phyloP scores from a whole-genome alignment of 2,329 filamentous ascomycete genomes.

The Colletotrichum echinochloae region DNA sequence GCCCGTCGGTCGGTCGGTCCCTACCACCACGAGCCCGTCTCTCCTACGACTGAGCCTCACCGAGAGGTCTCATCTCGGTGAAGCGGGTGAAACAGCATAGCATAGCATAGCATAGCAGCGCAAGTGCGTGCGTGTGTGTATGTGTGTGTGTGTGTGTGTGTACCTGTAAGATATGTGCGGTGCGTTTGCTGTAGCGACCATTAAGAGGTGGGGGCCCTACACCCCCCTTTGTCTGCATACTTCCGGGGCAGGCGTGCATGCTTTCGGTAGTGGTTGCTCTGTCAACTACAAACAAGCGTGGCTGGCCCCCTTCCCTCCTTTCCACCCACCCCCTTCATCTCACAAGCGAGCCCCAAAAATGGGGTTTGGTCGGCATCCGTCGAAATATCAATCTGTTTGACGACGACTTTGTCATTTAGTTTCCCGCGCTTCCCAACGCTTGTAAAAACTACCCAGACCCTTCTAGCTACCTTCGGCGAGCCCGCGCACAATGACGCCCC shows the following conservation, averaged over 20 bases:
- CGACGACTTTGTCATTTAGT: conserved; percentile 26
- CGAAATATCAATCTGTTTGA: conserved; percentile 35
- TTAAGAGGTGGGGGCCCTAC: conserved; percentile 3
- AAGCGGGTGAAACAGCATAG: conserved; percentile 24
- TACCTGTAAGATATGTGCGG: conserved; percentile 13
- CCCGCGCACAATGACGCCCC: conserved; percentile 52
- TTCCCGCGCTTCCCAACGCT: conserved; percentile 16
- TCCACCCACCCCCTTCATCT: conserved; percentile 38
- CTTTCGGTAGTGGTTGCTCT: conserved; percentile 36
- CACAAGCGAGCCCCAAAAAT: conserved; percentile 40
- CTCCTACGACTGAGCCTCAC: conserved; percentile 5
- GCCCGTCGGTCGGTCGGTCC: neutral
- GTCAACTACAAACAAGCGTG: conserved; percentile 40
- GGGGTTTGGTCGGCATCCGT: conserved; percentile 29
- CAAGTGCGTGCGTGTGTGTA: neutral
- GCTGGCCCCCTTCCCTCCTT: conserved; percentile 31
- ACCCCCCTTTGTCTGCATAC: conserved; percentile 39
- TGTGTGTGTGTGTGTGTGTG: too few relatives aligned
- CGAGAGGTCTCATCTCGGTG: conserved; percentile 1
- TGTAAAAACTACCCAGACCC: conserved; percentile 3
- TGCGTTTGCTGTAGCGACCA: conserved; percentile 38
- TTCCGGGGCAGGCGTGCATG: neutral
- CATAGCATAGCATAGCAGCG: too few relatives aligned
- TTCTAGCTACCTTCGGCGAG: conserved; percentile 16
- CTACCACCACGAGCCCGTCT: too few relatives aligned